Evolutionary conservation across 768 basidiomycete species (phyloP).

Genomic region (Lactifluus hygrophoroides): DNA sequence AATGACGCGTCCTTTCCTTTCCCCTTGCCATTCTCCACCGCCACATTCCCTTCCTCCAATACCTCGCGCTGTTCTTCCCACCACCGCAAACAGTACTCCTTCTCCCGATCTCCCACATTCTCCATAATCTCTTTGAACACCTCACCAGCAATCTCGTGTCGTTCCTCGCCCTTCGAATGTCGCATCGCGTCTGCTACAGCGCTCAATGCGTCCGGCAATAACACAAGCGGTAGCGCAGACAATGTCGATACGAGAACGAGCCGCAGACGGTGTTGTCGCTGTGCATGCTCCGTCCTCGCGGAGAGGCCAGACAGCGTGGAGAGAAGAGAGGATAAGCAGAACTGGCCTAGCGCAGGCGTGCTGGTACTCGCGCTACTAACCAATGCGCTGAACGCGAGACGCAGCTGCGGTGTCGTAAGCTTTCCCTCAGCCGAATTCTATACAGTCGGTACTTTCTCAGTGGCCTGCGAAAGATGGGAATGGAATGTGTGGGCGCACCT

Average conservation of each 20-base stretch:
- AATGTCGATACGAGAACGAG: conserved; percentile 58
- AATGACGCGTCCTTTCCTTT: background rate
- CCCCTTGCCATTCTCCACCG: background rate
- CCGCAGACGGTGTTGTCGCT: conserved; percentile 45
- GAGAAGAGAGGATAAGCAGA: conserved; percentile 38
- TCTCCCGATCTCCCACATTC: conserved; percentile 59
- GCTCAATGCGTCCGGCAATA: conserved; percentile 49
- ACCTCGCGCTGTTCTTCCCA: conserved; percentile 43
- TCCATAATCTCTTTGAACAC: conserved; percentile 57
- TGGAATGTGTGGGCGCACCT: conserved; percentile 36
- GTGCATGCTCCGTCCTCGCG: conserved; percentile 15
- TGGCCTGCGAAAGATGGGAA: background rate
- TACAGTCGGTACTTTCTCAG: background rate
- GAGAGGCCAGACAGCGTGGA: conserved; percentile 20
- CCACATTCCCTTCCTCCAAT: background rate
- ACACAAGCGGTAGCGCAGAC: conserved; percentile 47
- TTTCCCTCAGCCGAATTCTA: conserved; percentile 58
- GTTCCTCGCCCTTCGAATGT: conserved; percentile 22
- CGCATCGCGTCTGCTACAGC: conserved; percentile 34
- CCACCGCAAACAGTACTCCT: conserved; percentile 60
- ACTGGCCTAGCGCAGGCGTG: conserved; percentile 49
- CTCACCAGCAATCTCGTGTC: conserved; percentile 44
- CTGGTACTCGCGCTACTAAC: conserved; percentile 45
- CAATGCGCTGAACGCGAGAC: conserved; percentile 67
- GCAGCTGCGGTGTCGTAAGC: conserved; percentile 56